phyloP scores from a whole-genome alignment of 805 yeast genomes.

The Ogataea zsoltii region DNA sequence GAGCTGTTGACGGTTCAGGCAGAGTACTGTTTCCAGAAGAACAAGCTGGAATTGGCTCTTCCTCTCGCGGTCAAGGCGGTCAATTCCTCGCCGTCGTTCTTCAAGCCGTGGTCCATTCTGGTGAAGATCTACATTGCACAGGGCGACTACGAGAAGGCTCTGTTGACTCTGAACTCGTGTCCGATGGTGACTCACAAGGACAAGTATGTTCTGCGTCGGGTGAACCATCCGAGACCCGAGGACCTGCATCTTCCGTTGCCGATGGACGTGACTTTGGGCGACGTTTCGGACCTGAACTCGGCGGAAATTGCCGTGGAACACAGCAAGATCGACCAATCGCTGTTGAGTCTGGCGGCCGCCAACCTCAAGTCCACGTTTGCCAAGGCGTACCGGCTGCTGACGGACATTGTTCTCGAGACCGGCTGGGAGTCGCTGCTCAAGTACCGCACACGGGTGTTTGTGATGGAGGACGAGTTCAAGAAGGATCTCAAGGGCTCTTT shows the following conservation, averaged over 20 bases:
- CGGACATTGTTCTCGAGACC: constrained; percentile 62
- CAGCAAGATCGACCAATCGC: constrained; percentile 58
- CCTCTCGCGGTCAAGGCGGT: constrained; percentile 64
- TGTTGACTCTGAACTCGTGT: constrained; percentile 72
- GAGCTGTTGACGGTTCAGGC: constrained; percentile 57
- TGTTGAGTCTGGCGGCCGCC: constrained; percentile 66
- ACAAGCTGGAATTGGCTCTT: constrained; percentile 55
- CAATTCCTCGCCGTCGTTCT: constrained; percentile 72
- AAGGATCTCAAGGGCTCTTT: constrained; percentile 26
- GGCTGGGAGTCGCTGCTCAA: constrained; percentile 73
- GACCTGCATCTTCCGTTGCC: constrained; percentile 77
- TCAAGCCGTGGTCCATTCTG: constrained; percentile 69
- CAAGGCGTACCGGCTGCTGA: constrained; percentile 57
- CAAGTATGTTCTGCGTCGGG: constrained; percentile 59
- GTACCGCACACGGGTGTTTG: constrained; percentile 62
- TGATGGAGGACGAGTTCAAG: constrained; percentile 67
- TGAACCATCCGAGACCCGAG: constrained; percentile 51
- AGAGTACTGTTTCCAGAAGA: constrained; percentile 54
- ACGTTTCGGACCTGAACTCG: constrained; percentile 67
- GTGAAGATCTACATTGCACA: constrained; percentile 62
- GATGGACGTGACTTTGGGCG: constrained; percentile 67
- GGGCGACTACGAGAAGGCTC: constrained; percentile 69
- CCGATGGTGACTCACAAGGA: constrained; percentile 81
- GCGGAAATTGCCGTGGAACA: constrained; percentile 67
- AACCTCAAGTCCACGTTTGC: constrained; percentile 61